These are phyloP conservation scores for Myxozyma melibiosi DNA, from an alignment of 805 yeast genomes.

Conservation along the genomic window DNA sequence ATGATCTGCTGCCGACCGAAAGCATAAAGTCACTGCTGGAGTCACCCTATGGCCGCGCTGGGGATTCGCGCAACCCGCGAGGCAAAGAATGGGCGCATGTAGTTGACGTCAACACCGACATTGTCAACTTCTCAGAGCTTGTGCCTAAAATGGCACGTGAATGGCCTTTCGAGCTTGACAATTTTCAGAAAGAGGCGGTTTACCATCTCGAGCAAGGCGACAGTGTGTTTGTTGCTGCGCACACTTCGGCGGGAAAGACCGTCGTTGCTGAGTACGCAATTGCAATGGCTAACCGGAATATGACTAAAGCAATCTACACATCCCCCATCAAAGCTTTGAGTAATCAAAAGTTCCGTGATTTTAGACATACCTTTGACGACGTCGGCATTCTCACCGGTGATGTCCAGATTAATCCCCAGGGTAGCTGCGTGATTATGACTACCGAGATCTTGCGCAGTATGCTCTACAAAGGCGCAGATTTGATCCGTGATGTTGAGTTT, in stretches of 20 bases:
- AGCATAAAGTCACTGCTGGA: conserved; percentile 20
- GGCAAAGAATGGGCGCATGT: conserved; percentile 91
- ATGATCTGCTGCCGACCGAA: conserved; percentile 53
- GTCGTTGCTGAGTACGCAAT: conserved; percentile 98
- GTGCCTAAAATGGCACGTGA: conserved; percentile 91
- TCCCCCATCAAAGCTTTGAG: conserved; percentile 92
- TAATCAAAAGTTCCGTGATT: conserved; percentile 88
- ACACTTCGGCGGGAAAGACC: conserved; percentile 97
- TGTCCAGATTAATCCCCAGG: conserved; percentile 96
- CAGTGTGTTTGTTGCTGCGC: conserved; percentile 98
- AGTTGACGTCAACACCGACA: conserved; percentile 80
- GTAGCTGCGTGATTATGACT: conserved; percentile 95
- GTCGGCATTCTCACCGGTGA: conserved; percentile 97
- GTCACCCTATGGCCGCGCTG: conserved; percentile 11
- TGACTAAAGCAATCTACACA: conserved; percentile 96
- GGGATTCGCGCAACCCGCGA: background rate
- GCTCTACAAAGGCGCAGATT: conserved; percentile 95
- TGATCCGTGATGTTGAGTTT: conserved; percentile 95
- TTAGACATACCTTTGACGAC: conserved; percentile 76
- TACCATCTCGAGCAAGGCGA: conserved; percentile 97
- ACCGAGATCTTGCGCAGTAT: conserved; percentile 93
- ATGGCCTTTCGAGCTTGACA: conserved; percentile 95
- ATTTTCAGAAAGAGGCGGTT: conserved; percentile 95
- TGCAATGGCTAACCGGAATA: conserved; percentile 92
- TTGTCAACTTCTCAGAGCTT: conserved; percentile 81